phyloP scores from a whole-genome alignment of 192 early-diverging fungal genomes.

The Lobosporangium transversale region DNA sequence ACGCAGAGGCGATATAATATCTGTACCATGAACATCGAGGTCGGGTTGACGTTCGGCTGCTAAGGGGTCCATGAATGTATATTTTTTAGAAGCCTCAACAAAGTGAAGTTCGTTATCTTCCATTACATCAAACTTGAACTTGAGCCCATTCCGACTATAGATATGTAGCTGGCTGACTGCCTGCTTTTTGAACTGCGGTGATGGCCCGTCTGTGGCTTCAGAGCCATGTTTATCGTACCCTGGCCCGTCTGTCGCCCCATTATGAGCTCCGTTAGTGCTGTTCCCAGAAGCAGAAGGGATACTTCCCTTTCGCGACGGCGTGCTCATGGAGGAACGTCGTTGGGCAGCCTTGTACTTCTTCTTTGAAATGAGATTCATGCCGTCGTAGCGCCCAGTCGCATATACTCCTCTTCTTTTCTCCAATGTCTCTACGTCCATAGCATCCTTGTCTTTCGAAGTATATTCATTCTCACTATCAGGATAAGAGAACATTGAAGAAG shows the following conservation, averaged over 20 bases:
- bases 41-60: constrained; percentile 42
- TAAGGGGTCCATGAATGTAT: constrained; percentile 50
- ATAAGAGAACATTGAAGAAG: constrained; percentile 7
- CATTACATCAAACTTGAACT: constrained; percentile 56
- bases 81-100: constrained; percentile 52
- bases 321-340: constrained; percentile 6
- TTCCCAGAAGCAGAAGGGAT: neutral
- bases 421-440: constrained; percentile 12
- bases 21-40: constrained; percentile 8
- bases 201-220: constrained; percentile 1
- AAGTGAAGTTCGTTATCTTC: constrained; percentile 50
- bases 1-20: constrained; percentile 7
- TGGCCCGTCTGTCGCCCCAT: neutral
- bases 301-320: constrained; percentile 6
- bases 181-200: constrained; percentile 36
- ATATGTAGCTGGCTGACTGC: constrained; percentile 40
- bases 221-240: constrained; percentile 11
- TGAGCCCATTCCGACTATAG: constrained; percentile 50
- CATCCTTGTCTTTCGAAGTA: constrained; percentile 47
- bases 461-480: constrained; percentile 50
- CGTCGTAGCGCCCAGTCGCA: constrained; percentile 38
- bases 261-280: constrained; percentile 2
- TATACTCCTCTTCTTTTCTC: constrained; percentile 39
- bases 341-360: constrained; percentile 19
- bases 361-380: constrained; percentile 31